Evolutionary conservation across 2,329 filamentous ascomycete species (phyloP), one percentile per base, ranked within the genome.

Genomic region (Fusarium albosuccineum): DNA sequence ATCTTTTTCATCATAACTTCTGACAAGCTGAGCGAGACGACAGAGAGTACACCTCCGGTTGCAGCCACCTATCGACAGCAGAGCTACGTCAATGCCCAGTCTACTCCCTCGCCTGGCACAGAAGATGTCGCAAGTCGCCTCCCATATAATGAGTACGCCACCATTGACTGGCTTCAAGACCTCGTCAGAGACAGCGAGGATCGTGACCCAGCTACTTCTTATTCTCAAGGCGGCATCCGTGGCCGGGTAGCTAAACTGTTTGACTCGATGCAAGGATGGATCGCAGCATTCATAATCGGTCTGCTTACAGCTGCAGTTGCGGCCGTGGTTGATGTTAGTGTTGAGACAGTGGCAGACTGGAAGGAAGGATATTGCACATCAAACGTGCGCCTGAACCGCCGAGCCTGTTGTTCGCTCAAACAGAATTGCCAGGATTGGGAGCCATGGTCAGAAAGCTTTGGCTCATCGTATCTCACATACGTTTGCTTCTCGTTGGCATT

Each of bases 101-200:
- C 17, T 9, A 40, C 26, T 42, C 17, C 6, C 9, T 7, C 16
- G 14, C 6, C 41, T 2, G 41, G 41, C 10, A 27, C 17, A 27
- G 22, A 27, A 22, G 4, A 16, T n/a, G 13, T 11, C 6, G 11
- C 11, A n/a, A 9, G 27, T 11, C 26, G n/a, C n/a, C 50, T 65
- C 14, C 53, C 52, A 1, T 89, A 89, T 71, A 88, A 87, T 70
- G 84, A 88, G 65, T 89, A 89, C 67, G 86, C 83, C 8, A 87
- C 86, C 1, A 88, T 89, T 59, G 86, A 89, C 74, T 89, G 86
- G 86, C 78, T 89, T 9, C 87, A 87, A 73, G 86, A 87, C 68
- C 74, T 89, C 57, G 84, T 87, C 2, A 51, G 62, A 9, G 50
- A 62, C 14, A 39, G 37, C 11, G 30, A 41, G 7, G 39, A 14